Percentiles rank a stretch among this genome's conserved stretches.
Evolutionary conservation across 1,284 basidiomycete genomes (phyloP).

Genomic region (Marasmius oreades): DNA sequence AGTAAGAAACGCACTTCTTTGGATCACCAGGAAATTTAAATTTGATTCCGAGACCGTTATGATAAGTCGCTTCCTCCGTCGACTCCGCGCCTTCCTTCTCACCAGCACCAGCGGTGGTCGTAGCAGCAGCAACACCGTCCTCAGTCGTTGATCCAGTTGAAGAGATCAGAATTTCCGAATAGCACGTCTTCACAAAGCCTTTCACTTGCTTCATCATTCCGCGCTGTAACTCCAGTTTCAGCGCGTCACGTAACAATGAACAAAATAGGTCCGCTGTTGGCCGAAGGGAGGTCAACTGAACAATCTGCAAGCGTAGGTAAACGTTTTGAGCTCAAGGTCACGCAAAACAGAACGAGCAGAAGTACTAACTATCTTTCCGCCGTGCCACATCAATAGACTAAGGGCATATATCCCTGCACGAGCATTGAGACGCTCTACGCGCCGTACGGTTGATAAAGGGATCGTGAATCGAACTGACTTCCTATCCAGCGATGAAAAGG

Average conservation of each 20-base stretch:
- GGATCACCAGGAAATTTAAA: conserved; percentile 95
- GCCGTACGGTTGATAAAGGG: conserved; percentile 88
- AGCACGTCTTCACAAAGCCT: conserved; percentile 88
- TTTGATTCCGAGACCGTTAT: conserved; percentile 81
- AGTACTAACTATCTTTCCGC: conserved; percentile 83
- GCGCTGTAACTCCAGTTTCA: conserved; percentile 84
- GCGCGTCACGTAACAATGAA: conserved; percentile 80
- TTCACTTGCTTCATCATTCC: conserved; percentile 95
- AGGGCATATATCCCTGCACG: conserved; percentile 94
- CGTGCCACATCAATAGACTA: conserved; percentile 93
- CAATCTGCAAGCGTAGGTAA: conserved; percentile 54
- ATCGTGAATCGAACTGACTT: conserved; percentile 91
- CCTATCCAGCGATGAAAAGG: conserved; percentile 89
- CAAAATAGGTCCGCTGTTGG: conserved; percentile 96
- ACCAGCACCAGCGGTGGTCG: conserved; percentile 24
- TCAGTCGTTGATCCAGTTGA: conserved; percentile 50
- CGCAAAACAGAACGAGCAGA: neutral
- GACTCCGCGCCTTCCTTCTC: conserved; percentile 27
- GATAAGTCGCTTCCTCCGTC: conserved; percentile 48
- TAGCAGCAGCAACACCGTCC: conserved; percentile 42
- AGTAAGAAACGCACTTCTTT: conserved; percentile 63
- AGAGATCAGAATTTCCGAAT: conserved; percentile 87
- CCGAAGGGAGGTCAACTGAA: conserved; percentile 94
- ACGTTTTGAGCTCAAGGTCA: neutral
- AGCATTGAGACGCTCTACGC: conserved; percentile 93